Conservation (phyloP, 2,329 filamentous ascomycete genomes). For the Botrytis byssoidea region DNA sequence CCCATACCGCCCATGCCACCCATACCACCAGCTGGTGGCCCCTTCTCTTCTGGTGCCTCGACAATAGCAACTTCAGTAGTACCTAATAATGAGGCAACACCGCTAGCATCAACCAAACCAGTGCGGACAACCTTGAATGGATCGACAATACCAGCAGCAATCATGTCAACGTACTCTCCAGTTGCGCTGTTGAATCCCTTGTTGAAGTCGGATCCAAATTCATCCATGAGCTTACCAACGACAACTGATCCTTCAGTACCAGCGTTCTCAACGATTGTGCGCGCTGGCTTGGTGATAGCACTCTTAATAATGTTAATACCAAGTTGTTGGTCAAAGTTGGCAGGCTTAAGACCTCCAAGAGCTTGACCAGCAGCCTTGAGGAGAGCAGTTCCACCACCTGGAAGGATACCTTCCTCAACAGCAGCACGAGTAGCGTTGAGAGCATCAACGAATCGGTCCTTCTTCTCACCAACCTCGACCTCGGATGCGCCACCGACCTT, state of each 20-base stretch:
- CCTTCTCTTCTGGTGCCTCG: slow-evolving; percentile 91
- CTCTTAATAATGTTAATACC: slow-evolving; percentile 97
- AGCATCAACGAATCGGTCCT: slow-evolving; percentile 98
- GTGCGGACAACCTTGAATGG: slow-evolving; percentile 99
- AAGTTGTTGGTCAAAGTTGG: slow-evolving; percentile 99
- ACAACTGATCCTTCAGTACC: slow-evolving; percentile 94
- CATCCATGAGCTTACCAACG: slow-evolving; percentile 96
- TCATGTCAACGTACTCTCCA: slow-evolving; percentile 99
- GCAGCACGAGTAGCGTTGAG: slow-evolving; percentile 97
- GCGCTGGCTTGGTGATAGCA: slow-evolving; percentile 92
- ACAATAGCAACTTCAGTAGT: slow-evolving; percentile 98
- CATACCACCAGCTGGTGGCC: slow-evolving; percentile 59
- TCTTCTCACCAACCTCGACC: slow-evolving; percentile 99
- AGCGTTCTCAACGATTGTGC: slow-evolving; percentile 96
- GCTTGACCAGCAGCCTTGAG: slow-evolving; percentile 95
- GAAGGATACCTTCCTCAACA: slow-evolving; percentile 98
- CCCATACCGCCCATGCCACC: slow-evolving; percentile 69
- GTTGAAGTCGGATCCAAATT: slow-evolving; percentile 92
- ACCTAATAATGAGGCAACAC: slow-evolving; percentile 93
- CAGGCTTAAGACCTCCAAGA: slow-evolving; percentile 75
- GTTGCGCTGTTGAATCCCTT: slow-evolving; percentile 95
- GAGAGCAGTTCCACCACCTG: slow-evolving; percentile 95
- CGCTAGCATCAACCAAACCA: slow-evolving; percentile 88
- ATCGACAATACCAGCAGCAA: slow-evolving; percentile 92
- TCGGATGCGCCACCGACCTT: slow-evolving; percentile 97